These are phyloP conservation scores for Pugionium cornutum DNA, from an alignment of 345 rosid genomes.

Conservation along the genomic window DNA sequence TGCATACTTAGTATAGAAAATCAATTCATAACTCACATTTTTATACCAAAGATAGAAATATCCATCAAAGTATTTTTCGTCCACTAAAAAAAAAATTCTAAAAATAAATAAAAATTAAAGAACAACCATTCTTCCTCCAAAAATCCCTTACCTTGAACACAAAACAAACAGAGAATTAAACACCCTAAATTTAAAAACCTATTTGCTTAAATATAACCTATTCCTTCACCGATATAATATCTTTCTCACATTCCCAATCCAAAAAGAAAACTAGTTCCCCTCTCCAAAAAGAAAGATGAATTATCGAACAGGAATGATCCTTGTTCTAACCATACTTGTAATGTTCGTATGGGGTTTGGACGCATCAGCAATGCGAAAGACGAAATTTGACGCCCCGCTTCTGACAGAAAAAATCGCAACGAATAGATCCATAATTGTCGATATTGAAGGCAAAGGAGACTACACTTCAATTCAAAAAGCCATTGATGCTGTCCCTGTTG, in stretches of 20 bases:
- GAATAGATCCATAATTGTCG: slow-evolving; percentile 71
- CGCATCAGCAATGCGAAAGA: slow-evolving; percentile 35
- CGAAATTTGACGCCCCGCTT: slow-evolving; percentile 56
- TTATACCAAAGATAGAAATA: slow-evolving; percentile 36
- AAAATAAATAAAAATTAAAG: slow-evolving; percentile 20
- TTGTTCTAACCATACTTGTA: slow-evolving; percentile 31
- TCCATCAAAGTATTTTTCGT: slow-evolving; percentile 19
- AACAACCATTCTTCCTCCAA: slow-evolving; percentile 27
- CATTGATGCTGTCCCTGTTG: slow-evolving; percentile 65
- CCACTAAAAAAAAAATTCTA: slow-evolving; percentile 29
- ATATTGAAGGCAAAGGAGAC: slow-evolving; percentile 75
- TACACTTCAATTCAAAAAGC: slow-evolving; percentile 74
- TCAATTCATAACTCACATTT: too few species aligned
- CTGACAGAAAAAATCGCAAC: slow-evolving; percentile 69
- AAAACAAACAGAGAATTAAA: slow-evolving; percentile 36
- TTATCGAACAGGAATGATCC: slow-evolving; percentile 29
- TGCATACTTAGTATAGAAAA: too few species aligned
- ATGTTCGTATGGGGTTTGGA: slow-evolving; percentile 30
- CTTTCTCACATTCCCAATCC: slow-evolving; percentile 9
- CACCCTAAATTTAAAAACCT: slow-evolving; percentile 31
- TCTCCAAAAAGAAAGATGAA: slow-evolving; percentile 10
- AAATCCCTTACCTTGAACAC: slow-evolving; percentile 33
- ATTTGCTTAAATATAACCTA: slow-evolving; percentile 39
- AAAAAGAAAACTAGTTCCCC: slow-evolving; percentile 31
- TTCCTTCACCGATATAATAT: slow-evolving; percentile 35